These are phyloP conservation scores for Hirsutella rhossiliensis DNA, from an alignment of 2,329 filamentous ascomycete genomes.

Conservation along the genomic window DNA sequence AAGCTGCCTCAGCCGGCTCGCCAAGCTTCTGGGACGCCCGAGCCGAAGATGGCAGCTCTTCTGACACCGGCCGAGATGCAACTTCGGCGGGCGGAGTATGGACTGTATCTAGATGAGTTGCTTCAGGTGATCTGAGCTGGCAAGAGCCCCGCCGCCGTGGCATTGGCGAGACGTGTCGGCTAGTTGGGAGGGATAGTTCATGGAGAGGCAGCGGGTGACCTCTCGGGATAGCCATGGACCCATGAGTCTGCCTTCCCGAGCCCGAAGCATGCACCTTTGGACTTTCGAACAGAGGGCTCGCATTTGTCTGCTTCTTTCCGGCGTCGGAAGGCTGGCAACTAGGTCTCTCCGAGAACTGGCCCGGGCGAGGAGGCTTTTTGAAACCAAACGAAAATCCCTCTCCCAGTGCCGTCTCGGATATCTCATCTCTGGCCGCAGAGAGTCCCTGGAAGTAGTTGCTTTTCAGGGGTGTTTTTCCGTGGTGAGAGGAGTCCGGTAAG, in stretches of 20 bases:
- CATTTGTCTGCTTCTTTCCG: neutral
- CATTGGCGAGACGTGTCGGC: neutral
- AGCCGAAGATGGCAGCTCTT: neutral
- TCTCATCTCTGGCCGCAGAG: neutral
- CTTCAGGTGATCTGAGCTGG: neutral
- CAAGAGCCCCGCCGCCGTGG: neutral
- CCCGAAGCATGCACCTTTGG: neutral
- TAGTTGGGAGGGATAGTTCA: slow-evolving; percentile 1
- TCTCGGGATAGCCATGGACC: neutral
- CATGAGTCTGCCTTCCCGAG: neutral
- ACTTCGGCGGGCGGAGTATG: neutral
- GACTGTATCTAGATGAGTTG: neutral
- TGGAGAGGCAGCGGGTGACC: neutral
- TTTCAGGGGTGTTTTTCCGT: neutral
- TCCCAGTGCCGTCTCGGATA: slow-evolving; percentile 5
- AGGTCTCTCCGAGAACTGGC: slow-evolving; percentile 6
- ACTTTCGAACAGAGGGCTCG: neutral
- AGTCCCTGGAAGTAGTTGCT: slow-evolving; percentile 1
- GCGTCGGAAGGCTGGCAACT: neutral
- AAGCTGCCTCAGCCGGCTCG: neutral
- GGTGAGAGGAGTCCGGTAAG: neutral
- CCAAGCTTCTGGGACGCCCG: neutral
- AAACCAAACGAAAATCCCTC: slow-evolving; percentile 8
- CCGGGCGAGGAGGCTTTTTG: slow-evolving; percentile 6
- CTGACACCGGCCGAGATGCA: neutral